A percentile compares a stretch with the other conserved stretches of the same genome.
Evolutionary conservation across 352 stramenopile genomes (phyloP).

Genomic region (Phytophthora agathidicida): DNA sequence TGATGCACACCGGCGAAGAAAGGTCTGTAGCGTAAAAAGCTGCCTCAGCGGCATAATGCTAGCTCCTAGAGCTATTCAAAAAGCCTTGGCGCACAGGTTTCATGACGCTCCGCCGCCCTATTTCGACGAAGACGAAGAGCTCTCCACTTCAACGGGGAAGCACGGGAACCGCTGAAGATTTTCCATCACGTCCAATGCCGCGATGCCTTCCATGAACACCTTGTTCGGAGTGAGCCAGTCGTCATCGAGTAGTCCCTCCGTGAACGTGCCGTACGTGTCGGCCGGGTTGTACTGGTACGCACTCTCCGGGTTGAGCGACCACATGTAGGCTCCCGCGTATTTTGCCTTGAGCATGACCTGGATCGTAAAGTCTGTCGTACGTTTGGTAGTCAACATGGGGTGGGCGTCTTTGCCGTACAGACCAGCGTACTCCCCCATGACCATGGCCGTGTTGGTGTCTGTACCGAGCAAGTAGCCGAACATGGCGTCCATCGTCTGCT

Average conservation of each 20-base stretch:
- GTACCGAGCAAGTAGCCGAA: slow-evolving; percentile 61
- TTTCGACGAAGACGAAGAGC: too few species aligned
- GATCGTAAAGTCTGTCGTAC: slow-evolving; percentile 67
- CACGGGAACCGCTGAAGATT: slow-evolving; percentile 69
- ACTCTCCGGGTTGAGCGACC: slow-evolving; percentile 75
- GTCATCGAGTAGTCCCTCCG: slow-evolving; percentile 60
- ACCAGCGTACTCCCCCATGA: slow-evolving; percentile 70
- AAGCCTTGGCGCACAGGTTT: too few species aligned
- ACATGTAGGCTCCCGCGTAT: slow-evolving; percentile 73
- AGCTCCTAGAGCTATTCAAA: background rate
- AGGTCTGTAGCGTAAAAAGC: background rate
- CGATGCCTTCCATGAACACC: slow-evolving; percentile 62
- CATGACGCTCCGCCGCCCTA: slow-evolving; percentile 1
- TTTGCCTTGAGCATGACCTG: slow-evolving; percentile 53
- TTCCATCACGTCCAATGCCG: slow-evolving; percentile 52
- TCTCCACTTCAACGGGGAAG: slow-evolving; percentile 45
- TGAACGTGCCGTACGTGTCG: slow-evolving; percentile 57
- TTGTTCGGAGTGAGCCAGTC: slow-evolving; percentile 75
- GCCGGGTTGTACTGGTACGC: slow-evolving; percentile 76
- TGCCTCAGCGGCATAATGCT: background rate
- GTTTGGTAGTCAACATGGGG: slow-evolving; percentile 60
- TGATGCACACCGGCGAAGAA: slow-evolving; percentile 5
- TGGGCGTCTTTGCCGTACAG: slow-evolving; percentile 63
- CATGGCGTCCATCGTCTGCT: slow-evolving; percentile 66
- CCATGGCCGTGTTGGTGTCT: slow-evolving; percentile 45